Percentiles rank a stretch among this genome's conserved stretches.
Evolutionary conservation across 2,329 filamentous ascomycete genomes (phyloP).

Genomic region (Epichloe bromicola): DNA sequence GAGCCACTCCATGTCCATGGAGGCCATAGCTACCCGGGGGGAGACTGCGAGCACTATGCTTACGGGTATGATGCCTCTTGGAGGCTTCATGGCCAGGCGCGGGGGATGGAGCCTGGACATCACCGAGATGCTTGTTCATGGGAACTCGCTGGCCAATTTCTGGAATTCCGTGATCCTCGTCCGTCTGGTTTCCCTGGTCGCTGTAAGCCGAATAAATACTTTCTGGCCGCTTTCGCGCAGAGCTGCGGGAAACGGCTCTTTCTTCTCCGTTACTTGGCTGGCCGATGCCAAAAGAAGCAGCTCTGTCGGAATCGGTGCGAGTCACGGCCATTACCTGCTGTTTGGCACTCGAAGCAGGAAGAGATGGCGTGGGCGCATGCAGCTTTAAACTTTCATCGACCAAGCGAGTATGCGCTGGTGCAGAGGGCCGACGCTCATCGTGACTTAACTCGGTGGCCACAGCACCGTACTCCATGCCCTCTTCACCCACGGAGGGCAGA

Average conservation of each 20-base stretch:
- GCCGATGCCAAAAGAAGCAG: constrained; percentile 74
- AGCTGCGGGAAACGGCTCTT: constrained; percentile 30
- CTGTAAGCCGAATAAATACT: constrained; percentile 43
- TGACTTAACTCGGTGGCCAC: constrained; percentile 29
- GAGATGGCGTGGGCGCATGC: constrained; percentile 76
- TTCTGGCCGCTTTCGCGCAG: constrained; percentile 50
- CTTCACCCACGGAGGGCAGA: constrained; percentile 76
- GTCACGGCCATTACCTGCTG: constrained; percentile 74
- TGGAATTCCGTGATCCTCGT: constrained; percentile 78
- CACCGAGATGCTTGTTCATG: constrained; percentile 83
- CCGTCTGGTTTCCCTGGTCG: constrained; percentile 35
- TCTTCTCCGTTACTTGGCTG: constrained; percentile 45
- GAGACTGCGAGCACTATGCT: constrained; percentile 58
- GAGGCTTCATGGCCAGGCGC: constrained; percentile 35
- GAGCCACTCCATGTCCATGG: constrained; percentile 68
- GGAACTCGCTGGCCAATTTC: constrained; percentile 88
- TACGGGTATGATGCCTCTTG: constrained; percentile 52
- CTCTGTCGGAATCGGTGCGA: constrained; percentile 78
- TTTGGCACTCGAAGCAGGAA: constrained; percentile 70
- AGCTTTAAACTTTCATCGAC: constrained; percentile 73
- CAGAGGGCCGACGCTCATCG: constrained; percentile 24
- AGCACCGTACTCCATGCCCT: constrained; percentile 75
- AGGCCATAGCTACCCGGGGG: constrained; percentile 87
- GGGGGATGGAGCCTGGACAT: constrained; percentile 85
- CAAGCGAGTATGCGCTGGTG: constrained; percentile 62